Base-by-base conservation (phyloP, 768 basidiomycete species). In the Termitomyces sp. region DNA sequence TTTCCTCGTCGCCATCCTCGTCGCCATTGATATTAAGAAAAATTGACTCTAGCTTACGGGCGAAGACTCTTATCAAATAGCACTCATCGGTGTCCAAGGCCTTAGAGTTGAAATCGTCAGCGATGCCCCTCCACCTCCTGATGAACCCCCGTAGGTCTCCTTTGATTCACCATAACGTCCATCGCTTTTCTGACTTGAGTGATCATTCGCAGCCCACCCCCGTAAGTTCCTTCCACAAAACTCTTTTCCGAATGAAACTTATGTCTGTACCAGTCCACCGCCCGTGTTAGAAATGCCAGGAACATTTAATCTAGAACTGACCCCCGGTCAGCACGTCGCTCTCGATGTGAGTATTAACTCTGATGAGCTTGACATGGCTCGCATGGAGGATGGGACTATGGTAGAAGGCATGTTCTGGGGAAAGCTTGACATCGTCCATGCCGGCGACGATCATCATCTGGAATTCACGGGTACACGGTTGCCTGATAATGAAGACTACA, bases 401-500 rank as follows among this genome's bases (percentile, higher is more conserved):
- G 91, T 93, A 19, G 91, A 90, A 47, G 91, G 91, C 40, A 73
- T 81, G 69, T 93, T 92, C 71, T 93, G 88, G 89, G 91, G 91
- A 4, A 92, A 92, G 65, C 81, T 93, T 52, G 83, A 83, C 60
- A 89, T 93, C 49, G 80, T 91, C 12, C 91, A 93, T 64, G 74
- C 81, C 1, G 88, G 84, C 32, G 87, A 89, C 62, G 84, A 71
- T 17, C 91, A 93, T 69, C 78, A 77, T 54, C 80, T 93, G 79
- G 91, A 92, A 62, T 93, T 93, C 66, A 84, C 71, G 50, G 91
- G 91, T 24, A 90, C 91, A 24, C 83, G 86, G 30, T 75, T 92
- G 58, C 76, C 77, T 46, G 78, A 80, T 47, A 77, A 77, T 51
- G 79, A 84, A 43, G 83, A 86, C 49, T 78, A 83, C 61, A 75